phyloP scores from a whole-genome alignment of 2,329 filamentous ascomycete species.

The Arthrobotrys sinensis region DNA sequence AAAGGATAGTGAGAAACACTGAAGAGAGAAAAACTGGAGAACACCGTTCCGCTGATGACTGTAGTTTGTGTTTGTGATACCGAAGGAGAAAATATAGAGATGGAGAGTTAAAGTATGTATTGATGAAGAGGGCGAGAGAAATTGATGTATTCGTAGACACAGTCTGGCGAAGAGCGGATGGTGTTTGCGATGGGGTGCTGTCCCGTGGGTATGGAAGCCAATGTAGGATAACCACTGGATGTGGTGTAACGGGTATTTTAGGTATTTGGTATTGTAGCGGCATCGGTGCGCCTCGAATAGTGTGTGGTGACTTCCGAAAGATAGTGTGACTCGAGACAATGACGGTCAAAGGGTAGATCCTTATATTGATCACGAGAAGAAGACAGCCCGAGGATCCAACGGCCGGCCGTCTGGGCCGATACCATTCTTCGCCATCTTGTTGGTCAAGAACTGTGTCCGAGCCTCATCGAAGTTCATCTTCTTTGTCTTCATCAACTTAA shows the following conservation, averaged over 20 bases:
- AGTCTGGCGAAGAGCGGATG: constrained; percentile 26
- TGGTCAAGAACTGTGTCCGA: constrained; percentile 86
- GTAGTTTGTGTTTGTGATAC: constrained; percentile 18
- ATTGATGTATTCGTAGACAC: constrained; percentile 11
- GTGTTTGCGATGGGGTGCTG: not conserved
- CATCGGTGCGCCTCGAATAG: not conserved
- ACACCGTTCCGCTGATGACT: constrained; percentile 53
- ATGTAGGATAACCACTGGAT: not conserved
- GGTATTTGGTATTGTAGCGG: not conserved
- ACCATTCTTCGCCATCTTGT: constrained; percentile 85
- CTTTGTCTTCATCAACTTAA: constrained; percentile 89
- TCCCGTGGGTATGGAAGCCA: not conserved
- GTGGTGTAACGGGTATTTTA: not conserved
- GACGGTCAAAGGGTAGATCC: not conserved
- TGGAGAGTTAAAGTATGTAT: constrained; percentile 30
- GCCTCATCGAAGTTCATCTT: constrained; percentile 92
- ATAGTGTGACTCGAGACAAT: constrained; percentile 9
- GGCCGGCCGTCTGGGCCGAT: constrained; percentile 91
- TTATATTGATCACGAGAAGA: constrained; percentile 51
- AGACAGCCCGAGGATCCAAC: constrained; percentile 91
- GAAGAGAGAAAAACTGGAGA: constrained; percentile 5
- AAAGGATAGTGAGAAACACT: constrained; percentile 2
- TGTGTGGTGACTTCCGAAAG: not conserved
- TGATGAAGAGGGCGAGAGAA: constrained; percentile 5
- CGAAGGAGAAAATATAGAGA: too few relatives aligned